A percentile compares a stretch with the other conserved stretches of the same genome.
phyloP scores from a whole-genome alignment of 768 basidiomycete species.

The Strobilomyces dryophilus region DNA sequence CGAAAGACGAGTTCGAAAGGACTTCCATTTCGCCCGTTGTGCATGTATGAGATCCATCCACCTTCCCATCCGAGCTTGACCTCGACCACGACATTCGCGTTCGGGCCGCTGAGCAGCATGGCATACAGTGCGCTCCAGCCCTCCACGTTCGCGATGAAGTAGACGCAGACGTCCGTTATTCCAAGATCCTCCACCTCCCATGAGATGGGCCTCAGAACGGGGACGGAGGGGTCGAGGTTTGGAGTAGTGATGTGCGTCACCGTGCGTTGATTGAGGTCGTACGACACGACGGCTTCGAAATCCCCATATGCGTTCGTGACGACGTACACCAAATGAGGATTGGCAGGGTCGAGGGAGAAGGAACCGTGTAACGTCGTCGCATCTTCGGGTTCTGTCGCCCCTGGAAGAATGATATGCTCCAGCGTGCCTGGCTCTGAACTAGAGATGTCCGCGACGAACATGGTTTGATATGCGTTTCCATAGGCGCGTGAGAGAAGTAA shows the following conservation, averaged over 20 bases:
- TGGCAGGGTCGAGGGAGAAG: slow-evolving; percentile 32
- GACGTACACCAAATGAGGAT: slow-evolving; percentile 31
- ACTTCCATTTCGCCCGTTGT: slow-evolving; percentile 32
- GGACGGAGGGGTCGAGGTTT: slow-evolving; percentile 21
- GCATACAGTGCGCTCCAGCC: slow-evolving; percentile 33
- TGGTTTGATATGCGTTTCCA: slow-evolving; percentile 25
- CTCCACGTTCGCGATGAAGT: slow-evolving; percentile 38
- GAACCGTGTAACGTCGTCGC: slow-evolving; percentile 17
- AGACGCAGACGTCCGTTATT: slow-evolving; percentile 26
- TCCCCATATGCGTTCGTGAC: slow-evolving; percentile 38
- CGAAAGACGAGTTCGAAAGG: slow-evolving; percentile 32
- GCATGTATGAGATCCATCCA: slow-evolving; percentile 27
- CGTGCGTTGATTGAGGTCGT: slow-evolving; percentile 27
- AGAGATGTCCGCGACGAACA: slow-evolving; percentile 34
- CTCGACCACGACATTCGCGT: slow-evolving; percentile 30
- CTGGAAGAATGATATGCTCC: slow-evolving; percentile 33
- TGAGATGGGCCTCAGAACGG: slow-evolving; percentile 32
- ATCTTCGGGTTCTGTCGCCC: slow-evolving; percentile 29
- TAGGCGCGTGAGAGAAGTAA: slow-evolving; percentile 30
- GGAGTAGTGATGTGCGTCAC: slow-evolving; percentile 39
- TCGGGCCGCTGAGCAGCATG: slow-evolving; percentile 28
- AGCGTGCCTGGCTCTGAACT: slow-evolving; percentile 20
- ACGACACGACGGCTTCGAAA: slow-evolving; percentile 34
- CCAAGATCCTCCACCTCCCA: slow-evolving; percentile 30
- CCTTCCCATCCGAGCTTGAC: slow-evolving; percentile 30